phyloP scores from a whole-genome alignment of 2,329 filamentous ascomycete species.

The Tolypocladium paradoxum region DNA sequence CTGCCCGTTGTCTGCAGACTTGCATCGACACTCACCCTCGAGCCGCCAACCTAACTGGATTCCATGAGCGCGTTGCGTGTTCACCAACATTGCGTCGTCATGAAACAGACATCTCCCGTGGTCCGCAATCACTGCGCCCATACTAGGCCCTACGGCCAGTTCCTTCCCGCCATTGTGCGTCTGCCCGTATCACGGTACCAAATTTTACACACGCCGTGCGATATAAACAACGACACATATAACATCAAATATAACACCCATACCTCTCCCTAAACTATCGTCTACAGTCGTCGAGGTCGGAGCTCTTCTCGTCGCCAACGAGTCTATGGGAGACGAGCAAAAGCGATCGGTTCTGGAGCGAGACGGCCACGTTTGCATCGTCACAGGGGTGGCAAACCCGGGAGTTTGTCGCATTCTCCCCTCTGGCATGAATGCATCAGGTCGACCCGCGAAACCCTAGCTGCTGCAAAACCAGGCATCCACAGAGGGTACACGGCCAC shows the following conservation, averaged over 20 bases:
- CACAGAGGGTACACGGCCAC: too few species aligned
- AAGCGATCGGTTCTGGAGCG: not conserved
- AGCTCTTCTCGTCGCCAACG: too few species aligned
- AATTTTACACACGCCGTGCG: not conserved
- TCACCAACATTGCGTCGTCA: not conserved
- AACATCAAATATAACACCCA: not conserved
- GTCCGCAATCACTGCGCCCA: not conserved
- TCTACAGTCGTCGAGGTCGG: not conserved
- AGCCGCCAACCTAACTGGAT: not conserved
- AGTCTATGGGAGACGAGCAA: too few species aligned
- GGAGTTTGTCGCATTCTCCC: not conserved
- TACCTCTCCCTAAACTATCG: not conserved
- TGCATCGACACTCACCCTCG: not conserved
- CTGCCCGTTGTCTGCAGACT: not conserved
- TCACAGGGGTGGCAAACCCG: not conserved
- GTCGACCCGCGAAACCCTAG: too few species aligned
- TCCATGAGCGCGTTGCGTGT: not conserved
- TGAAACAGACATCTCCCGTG: not conserved
- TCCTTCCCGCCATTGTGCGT: too few species aligned
- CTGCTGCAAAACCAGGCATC: too few species aligned
- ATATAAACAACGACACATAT: not conserved
- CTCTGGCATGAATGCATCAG: not conserved
- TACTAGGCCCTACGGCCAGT: too few species aligned
- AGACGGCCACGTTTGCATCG: not conserved
- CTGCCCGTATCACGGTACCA: not conserved